phyloP scores from a whole-genome alignment of 177 flowering plant species.

The Telopea speciosissima region DNA sequence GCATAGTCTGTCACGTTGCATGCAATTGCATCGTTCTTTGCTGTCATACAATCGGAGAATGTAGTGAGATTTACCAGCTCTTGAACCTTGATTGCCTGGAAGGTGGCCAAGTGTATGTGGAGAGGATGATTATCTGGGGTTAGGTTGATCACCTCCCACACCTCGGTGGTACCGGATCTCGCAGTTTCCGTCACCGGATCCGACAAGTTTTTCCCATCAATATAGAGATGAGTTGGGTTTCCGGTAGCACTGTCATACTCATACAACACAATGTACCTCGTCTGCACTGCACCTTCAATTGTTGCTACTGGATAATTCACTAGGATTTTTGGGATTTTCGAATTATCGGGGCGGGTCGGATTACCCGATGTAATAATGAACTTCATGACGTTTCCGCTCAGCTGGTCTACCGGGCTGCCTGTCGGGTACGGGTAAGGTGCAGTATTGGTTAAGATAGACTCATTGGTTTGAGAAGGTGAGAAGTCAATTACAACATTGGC shows the following conservation, averaged over 20 bases:
- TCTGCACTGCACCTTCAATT: background rate
- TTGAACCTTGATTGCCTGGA: background rate
- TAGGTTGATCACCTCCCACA: constrained; percentile 17
- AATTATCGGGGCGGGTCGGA: background rate
- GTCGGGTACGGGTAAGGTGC: constrained; percentile 16
- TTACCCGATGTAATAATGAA: background rate
- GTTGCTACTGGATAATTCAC: background rate
- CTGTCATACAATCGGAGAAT: constrained; percentile 9
- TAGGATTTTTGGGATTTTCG: background rate
- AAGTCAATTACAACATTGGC: constrained; percentile 15
- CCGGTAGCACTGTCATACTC: constrained; percentile 4
- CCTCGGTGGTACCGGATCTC: constrained; percentile 6
- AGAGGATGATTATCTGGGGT: constrained; percentile 15
- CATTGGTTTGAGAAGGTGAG: background rate
- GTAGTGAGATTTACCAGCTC: background rate
- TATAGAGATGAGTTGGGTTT: constrained; percentile 8
- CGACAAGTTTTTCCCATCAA: constrained; percentile 6
- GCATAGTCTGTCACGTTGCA: background rate
- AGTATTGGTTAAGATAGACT: background rate
- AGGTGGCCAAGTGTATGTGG: constrained; percentile 12
- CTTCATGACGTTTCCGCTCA: constrained; percentile 13
- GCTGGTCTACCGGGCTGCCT: background rate
- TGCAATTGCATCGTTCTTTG: background rate
- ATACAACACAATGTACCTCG: constrained; percentile 10
- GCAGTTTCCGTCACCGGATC: constrained; percentile 14